Evolutionary conservation across 2,329 filamentous ascomycete species (phyloP).

Genomic region (Fusarium oxysporum): DNA sequence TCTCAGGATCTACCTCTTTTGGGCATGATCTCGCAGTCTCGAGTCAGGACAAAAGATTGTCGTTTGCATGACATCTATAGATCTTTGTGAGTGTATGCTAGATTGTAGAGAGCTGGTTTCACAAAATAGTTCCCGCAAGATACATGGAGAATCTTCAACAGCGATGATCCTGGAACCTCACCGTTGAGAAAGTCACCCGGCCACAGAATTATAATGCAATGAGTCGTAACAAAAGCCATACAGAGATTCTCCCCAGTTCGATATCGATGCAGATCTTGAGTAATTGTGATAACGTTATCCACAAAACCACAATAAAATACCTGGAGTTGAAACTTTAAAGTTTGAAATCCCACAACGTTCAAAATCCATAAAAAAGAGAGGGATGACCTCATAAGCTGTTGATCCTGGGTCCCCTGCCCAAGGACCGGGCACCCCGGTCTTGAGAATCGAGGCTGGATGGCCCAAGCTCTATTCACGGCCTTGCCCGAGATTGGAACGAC

Average conservation of each 20-base stretch:
- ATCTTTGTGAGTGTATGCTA: background rate
- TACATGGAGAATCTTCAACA: background rate
- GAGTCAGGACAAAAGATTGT: background rate
- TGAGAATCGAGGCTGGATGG: conserved; percentile 10
- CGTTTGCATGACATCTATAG: background rate
- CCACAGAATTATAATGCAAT: background rate
- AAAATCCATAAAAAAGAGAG: conserved; percentile 5
- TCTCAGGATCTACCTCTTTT: background rate
- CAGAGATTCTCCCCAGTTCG: background rate
- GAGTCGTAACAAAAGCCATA: background rate
- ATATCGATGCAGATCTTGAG: background rate
- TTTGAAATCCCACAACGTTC: conserved; percentile 5
- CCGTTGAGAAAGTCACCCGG: background rate
- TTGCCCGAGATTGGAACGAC: conserved; percentile 34
- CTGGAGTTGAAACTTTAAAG: conserved; percentile 3
- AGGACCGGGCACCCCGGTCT: conserved; percentile 33
- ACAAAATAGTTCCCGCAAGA: background rate
- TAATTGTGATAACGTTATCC: background rate
- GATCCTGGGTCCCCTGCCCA: conserved; percentile 10
- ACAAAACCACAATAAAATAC: background rate
- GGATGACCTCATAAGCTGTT: conserved; percentile 41
- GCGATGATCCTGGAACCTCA: background rate
- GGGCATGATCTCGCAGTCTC: background rate
- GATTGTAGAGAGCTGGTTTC: background rate
- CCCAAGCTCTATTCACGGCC: conserved; percentile 34